Conservation (phyloP, 345 rosid species). For the Eucalyptus sp. region DNA sequence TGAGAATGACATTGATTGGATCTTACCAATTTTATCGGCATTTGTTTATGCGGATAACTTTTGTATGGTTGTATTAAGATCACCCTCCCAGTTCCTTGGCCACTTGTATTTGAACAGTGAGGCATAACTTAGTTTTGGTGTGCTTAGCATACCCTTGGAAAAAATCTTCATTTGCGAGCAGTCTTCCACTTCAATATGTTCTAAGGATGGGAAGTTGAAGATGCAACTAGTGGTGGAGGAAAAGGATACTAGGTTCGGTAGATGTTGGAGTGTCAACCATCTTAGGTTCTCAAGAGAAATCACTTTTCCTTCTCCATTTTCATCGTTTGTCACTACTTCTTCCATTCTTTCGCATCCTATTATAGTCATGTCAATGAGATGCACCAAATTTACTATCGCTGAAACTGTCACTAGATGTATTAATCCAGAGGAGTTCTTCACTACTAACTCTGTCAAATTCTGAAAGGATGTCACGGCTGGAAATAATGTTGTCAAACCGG, state of each 20-base stretch:
- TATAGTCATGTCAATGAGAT: fast-evolving
- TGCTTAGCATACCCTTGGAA: fast-evolving
- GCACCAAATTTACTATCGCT: fast-evolving
- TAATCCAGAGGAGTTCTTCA: not conserved
- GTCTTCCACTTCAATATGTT: fast-evolving
- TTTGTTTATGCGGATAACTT: not conserved
- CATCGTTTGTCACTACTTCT: not conserved
- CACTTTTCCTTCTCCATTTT: not conserved
- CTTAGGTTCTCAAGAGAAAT: fast-evolving
- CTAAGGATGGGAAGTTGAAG: not conserved
- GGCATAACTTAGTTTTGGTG: fast-evolving
- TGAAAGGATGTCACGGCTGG: fast-evolving
- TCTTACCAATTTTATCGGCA: not conserved
- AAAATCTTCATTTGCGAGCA: not conserved
- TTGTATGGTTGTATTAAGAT: not conserved
- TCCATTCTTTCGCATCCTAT: not conserved
- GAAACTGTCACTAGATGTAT: fast-evolving
- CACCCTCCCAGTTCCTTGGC: fast-evolving
- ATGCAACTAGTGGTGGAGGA: not conserved
- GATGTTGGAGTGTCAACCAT: fast-evolving
- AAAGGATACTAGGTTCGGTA: not conserved
- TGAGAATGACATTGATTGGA: not conserved
- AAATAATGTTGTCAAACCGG: not conserved
- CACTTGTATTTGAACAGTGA: fast-evolving
- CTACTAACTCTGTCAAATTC: fast-evolving